These are phyloP conservation scores for Anisodus acutangulus DNA, from an alignment of 257 asterid species.

Conservation along the genomic window DNA sequence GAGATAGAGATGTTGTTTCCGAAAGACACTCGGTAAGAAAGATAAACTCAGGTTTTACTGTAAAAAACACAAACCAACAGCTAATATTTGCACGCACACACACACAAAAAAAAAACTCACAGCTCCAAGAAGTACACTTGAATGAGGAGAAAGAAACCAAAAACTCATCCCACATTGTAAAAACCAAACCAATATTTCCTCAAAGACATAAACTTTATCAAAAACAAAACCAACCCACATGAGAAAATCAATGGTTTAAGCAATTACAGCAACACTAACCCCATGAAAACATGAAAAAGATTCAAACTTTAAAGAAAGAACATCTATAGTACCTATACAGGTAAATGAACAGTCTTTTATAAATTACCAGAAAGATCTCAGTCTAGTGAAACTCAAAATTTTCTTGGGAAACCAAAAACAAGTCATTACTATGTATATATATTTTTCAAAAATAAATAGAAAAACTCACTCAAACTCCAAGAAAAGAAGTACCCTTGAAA, in stretches of 20 bases:
- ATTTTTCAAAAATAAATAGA: not conserved
- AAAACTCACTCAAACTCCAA: conserved; percentile 12
- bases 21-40: too few species aligned
- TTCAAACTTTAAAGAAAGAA: not conserved
- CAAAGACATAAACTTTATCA: not conserved
- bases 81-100: too few species aligned
- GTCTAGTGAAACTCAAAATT: not conserved
- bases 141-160: not conserved
- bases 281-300: conserved; percentile 20
- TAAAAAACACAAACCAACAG: too few species aligned
- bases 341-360: not conserved
- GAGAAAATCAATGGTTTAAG: not conserved
- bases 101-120: not conserved
- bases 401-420: not conserved
- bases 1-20: too few species aligned
- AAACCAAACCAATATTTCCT: conserved; percentile 23
- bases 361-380: not conserved
- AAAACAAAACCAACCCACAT: not conserved
- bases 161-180: conserved; percentile 29
- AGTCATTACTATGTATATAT: not conserved
- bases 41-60: too few species aligned
- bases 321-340: not conserved
- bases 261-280: conserved; percentile 24
- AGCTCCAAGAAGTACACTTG: not conserved
- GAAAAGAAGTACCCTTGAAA: conserved; percentile 10